Percentiles rank a stretch among this genome's conserved stretches.
These are phyloP conservation scores for Exophiala xenobiotica DNA, from an alignment of 2,329 filamentous ascomycete species.

Conservation along the genomic window DNA sequence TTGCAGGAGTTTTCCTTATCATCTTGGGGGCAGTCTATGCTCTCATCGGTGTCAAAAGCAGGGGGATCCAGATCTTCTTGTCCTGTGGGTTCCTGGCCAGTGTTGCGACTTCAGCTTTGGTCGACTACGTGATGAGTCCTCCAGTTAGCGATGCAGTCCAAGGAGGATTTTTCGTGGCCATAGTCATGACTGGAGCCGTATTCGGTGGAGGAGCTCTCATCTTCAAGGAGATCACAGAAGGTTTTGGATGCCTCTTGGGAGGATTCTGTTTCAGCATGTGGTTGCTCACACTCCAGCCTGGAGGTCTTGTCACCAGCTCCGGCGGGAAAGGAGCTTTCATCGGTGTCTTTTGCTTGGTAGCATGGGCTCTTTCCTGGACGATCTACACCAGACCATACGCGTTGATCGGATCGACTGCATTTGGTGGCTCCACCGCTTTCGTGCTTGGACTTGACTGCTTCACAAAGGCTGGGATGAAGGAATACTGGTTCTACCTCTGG, in stretches of 20 bases:
- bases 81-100: conserved; percentile 72
- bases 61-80: conserved; percentile 74
- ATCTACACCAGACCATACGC: conserved; percentile 75
- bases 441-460: conserved; percentile 90
- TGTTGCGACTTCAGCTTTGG: conserved; percentile 73
- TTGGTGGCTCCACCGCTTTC: conserved; percentile 74
- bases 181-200: conserved; percentile 68
- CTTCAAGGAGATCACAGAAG: conserved; percentile 80
- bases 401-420: conserved; percentile 73
- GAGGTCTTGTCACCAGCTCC: conserved; percentile 67
- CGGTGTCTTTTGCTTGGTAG: conserved; percentile 64
- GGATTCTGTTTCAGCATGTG: conserved; percentile 89
- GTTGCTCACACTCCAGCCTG: conserved; percentile 74
- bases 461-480: conserved; percentile 83
- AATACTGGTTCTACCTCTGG: conserved; percentile 96
- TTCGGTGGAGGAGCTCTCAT: conserved; percentile 73
- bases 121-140: conserved; percentile 82
- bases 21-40: conserved; percentile 68
- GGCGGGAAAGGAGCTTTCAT: conserved; percentile 73
- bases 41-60: conserved; percentile 79
- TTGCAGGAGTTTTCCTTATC: conserved; percentile 76
- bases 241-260: conserved; percentile 81
- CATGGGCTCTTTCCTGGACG: conserved; percentile 75
- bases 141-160: conserved; percentile 75
- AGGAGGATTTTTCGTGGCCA: conserved; percentile 81